phyloP scores from a whole-genome alignment of 345 rosid genomes.

The Eucalyptus cloeziana region DNA sequence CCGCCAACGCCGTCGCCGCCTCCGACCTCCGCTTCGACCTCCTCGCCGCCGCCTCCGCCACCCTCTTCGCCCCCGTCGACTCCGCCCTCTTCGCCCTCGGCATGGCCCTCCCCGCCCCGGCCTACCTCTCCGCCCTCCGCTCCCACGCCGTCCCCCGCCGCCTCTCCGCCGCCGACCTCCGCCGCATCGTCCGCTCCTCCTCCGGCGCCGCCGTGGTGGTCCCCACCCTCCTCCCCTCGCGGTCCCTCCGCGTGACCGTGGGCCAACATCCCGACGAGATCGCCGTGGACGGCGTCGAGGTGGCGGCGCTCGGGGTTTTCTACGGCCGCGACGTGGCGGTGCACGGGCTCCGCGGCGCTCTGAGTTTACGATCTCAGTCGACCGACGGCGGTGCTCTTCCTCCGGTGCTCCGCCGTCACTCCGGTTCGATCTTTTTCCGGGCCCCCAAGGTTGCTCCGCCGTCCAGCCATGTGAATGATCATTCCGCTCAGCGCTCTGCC shows the following conservation, averaged over 20 bases:
- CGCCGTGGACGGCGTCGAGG: slow-evolving; percentile 4
- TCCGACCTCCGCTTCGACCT: background rate
- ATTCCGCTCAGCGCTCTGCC: background rate
- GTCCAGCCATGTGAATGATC: background rate
- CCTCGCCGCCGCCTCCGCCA: slow-evolving; percentile 20
- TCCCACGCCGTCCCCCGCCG: slow-evolving; percentile 25
- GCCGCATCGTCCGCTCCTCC: slow-evolving; percentile 2
- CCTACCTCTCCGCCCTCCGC: slow-evolving; percentile 31
- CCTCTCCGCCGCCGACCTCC: slow-evolving; percentile 19
- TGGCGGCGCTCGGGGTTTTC: slow-evolving; percentile 23
- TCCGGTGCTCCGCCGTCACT: background rate
- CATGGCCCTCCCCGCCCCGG: slow-evolving; percentile 26
- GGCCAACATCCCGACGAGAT: background rate
- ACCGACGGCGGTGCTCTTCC: background rate
- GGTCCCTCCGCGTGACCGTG: slow-evolving; percentile 8
- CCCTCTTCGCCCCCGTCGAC: slow-evolving; percentile 27
- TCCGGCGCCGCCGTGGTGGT: background rate
- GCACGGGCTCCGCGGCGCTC: slow-evolving; percentile 16
- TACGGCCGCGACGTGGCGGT: slow-evolving; percentile 22
- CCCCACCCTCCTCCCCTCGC: slow-evolving; percentile 24
- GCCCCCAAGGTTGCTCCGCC: background rate
- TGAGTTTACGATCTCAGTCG: background rate
- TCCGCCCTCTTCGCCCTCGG: slow-evolving; percentile 29
- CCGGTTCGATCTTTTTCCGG: background rate
- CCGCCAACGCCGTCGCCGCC: background rate